A percentile compares a stretch with the other conserved stretches of the same genome.
Evolutionary conservation across 2,329 filamentous ascomycete species (phyloP).

Genomic region (Cladosporium sp.): DNA sequence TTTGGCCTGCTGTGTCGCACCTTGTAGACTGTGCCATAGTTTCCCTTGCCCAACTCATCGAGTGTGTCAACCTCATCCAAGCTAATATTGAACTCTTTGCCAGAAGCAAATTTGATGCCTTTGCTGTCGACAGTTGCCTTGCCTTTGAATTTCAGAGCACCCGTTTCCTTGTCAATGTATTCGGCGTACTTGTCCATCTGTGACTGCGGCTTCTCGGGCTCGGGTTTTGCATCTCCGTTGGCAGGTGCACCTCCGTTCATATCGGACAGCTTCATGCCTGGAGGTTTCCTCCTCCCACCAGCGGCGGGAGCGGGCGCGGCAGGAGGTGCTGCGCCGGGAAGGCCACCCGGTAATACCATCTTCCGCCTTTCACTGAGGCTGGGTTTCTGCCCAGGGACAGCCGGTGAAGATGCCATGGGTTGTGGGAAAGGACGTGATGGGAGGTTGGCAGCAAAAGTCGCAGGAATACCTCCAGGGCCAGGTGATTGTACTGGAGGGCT

Average conservation of each 20-base stretch:
- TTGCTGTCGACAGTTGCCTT: conserved; percentile 86
- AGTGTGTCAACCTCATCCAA: conserved; percentile 92
- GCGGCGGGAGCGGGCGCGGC: conserved; percentile 28
- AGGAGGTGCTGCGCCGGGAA: conserved; percentile 47
- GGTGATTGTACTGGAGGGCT: conserved; percentile 23
- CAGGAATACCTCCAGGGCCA: conserved; percentile 41
- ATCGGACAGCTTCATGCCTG: conserved; percentile 8
- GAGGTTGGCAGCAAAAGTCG: conserved; percentile 42
- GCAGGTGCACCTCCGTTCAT: background rate
- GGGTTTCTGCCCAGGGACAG: conserved; percentile 47
- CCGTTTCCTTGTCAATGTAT: conserved; percentile 87
- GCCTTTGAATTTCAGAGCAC: conserved; percentile 87
- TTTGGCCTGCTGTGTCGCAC: conserved; percentile 78
- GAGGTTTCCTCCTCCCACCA: conserved; percentile 10
- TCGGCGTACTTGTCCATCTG: conserved; percentile 69
- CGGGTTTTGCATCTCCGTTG: conserved; percentile 28
- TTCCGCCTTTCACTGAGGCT: conserved; percentile 69
- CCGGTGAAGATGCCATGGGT: conserved; percentile 51
- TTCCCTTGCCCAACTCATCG: conserved; percentile 93
- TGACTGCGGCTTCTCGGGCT: conserved; percentile 30
- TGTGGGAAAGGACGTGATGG: conserved; percentile 43
- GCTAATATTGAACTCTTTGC: conserved; percentile 88
- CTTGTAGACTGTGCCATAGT: conserved; percentile 98
- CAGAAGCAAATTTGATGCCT: conserved; percentile 89
- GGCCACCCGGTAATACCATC: conserved; percentile 61